Evolutionary conservation across 352 stramenopile species (phyloP).

Genomic region (Phytopythium montanum): DNA sequence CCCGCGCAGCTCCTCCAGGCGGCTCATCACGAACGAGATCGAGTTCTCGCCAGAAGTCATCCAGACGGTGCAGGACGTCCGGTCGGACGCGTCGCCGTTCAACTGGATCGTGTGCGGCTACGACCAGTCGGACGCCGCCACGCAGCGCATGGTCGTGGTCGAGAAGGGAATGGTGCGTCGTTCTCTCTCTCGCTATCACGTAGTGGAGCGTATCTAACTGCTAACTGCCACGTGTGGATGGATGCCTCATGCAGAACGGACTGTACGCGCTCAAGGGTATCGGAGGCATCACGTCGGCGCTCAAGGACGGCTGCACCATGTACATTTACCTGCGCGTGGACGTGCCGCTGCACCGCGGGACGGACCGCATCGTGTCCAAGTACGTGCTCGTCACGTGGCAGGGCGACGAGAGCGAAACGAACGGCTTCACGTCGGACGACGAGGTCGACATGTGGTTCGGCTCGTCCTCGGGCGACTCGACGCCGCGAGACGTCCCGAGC

Average conservation of each 20-base stretch:
- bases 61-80: constrained; percentile 74
- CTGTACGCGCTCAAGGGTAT: constrained; percentile 82
- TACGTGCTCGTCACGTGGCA: constrained; percentile 88
- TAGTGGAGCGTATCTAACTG: too few species aligned
- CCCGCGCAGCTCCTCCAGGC: constrained; percentile 60
- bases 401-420: constrained; percentile 41
- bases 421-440: constrained; percentile 68
- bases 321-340: constrained; percentile 90
- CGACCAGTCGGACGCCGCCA: constrained; percentile 51
- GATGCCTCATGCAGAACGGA: constrained; percentile 50
- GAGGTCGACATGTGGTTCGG: constrained; percentile 60
- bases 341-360: constrained; percentile 74
- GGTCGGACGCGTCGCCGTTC: constrained; percentile 70
- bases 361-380: constrained; percentile 83
- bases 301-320: constrained; percentile 80
- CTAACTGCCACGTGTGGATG: too few species aligned
- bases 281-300: constrained; percentile 64
- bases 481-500: constrained; percentile 32
- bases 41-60: constrained; percentile 73
- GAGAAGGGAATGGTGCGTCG: constrained; percentile 81
- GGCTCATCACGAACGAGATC: constrained; percentile 80
- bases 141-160: constrained; percentile 69
- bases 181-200: background rate
- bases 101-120: constrained; percentile 87
- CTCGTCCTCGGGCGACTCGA: constrained; percentile 26